Conservation (phyloP, 2,329 filamentous ascomycete species). For the Penicillium frequentans region DNA sequence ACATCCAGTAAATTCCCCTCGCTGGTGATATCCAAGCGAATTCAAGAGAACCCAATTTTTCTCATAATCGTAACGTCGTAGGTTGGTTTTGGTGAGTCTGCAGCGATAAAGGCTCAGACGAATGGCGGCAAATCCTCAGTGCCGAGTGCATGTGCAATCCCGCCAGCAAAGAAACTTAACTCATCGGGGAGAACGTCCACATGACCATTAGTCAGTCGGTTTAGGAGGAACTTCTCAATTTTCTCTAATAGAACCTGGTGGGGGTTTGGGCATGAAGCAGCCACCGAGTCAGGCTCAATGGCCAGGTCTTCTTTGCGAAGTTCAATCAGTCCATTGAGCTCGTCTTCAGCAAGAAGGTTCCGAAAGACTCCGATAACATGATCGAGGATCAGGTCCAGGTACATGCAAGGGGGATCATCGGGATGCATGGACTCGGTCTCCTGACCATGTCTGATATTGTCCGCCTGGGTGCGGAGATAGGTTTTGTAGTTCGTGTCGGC, state of each 20-base stretch:
- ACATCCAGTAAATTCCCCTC: conserved; percentile 6
- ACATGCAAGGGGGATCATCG: conserved; percentile 31
- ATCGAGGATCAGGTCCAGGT: conserved; percentile 37
- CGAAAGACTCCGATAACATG: conserved; percentile 43
- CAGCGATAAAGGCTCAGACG: neutral
- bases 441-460: conserved; percentile 34
- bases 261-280: neutral
- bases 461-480: conserved; percentile 33
- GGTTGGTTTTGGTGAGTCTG: conserved; percentile 1
- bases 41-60: conserved; percentile 11
- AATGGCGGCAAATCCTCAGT: conserved; percentile 15
- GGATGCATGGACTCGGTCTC: conserved; percentile 34
- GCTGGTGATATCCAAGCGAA: conserved; percentile 4
- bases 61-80: conserved; percentile 25
- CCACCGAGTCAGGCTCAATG: conserved; percentile 7
- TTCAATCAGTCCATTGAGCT: conserved; percentile 34
- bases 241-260: conserved; percentile 29
- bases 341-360: conserved; percentile 39
- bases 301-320: conserved; percentile 25
- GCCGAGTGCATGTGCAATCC: conserved; percentile 34
- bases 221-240: conserved; percentile 36
- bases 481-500: conserved; percentile 33
- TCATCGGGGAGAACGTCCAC: conserved; percentile 37
- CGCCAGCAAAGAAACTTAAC: conserved; percentile 42
- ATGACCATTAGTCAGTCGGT: conserved; percentile 32